Percentiles rank a stretch among this genome's conserved stretches.
Evolutionary conservation across 805 yeast genomes (phyloP).

Genomic region (Babjeviella inositovora): DNA sequence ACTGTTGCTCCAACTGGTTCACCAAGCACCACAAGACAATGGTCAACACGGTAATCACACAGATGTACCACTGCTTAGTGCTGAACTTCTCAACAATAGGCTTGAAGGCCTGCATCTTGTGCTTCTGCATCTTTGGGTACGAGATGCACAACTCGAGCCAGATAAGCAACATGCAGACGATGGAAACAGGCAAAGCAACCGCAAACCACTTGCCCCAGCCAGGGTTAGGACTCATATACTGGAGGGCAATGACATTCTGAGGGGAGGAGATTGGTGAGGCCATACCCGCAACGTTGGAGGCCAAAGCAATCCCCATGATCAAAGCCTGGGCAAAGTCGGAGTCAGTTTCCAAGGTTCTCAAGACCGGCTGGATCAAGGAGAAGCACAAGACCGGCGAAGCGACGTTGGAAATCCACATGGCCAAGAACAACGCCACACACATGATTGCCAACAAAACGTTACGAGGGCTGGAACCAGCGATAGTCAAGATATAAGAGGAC

Average conservation of each 20-base stretch:
- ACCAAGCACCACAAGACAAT: conserved; percentile 33
- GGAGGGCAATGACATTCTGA: conserved; percentile 37
- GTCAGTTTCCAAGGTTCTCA: conserved; percentile 19
- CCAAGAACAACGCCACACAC: conserved; percentile 32
- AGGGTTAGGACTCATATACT: conserved; percentile 33
- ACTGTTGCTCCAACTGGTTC: conserved; percentile 18
- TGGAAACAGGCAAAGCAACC: conserved; percentile 28
- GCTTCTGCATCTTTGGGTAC: conserved; percentile 32
- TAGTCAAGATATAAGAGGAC: conserved; percentile 27
- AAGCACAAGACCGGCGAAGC: conserved; percentile 40
- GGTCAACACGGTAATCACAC: conserved; percentile 21
- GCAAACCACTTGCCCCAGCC: conserved; percentile 44
- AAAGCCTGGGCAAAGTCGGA: conserved; percentile 12
- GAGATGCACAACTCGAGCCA: conserved; percentile 36
- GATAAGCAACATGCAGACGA: conserved; percentile 19
- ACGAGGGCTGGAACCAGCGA: conserved; percentile 34
- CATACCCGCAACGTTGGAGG: conserved; percentile 38
- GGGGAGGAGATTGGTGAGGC: conserved; percentile 40
- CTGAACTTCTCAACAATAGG: conserved; percentile 29
- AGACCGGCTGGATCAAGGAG: conserved; percentile 30
- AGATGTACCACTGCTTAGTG: conserved; percentile 23
- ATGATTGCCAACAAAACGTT: conserved; percentile 28
- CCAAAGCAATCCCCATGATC: conserved; percentile 24
- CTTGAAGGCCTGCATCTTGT: conserved; percentile 27
- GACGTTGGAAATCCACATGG: conserved; percentile 44